Base-by-base conservation (phyloP, 371 early-diverging fungal genomes). In the Lichtheimia ornata region DNA sequence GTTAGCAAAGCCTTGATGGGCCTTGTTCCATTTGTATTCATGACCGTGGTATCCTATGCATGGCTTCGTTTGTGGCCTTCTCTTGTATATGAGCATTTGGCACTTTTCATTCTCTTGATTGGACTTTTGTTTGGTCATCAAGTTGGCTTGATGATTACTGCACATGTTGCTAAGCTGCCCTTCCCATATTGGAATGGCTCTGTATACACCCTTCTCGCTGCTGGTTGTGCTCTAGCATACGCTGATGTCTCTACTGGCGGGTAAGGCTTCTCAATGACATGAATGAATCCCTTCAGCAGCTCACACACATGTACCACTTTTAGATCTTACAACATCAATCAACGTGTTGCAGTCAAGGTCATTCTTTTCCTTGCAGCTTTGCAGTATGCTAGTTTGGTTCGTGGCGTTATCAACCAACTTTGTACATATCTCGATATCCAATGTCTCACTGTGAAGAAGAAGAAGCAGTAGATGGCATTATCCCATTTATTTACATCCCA, bases 81-180 rank as follows among this genome's bases (percentile, higher is more conserved):
- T 5, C 69, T 94, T 35, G 82, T 89, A 7, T 50, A 64, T 60
- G 73, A 84, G 62, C 87, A 92, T 68, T 62, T 90, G 57, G 82
- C 91, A 3, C 72, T 85, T 4, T 91, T 92, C 66, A 75, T 87
- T 41, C 63, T 87, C 25, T 86, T 90, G 56, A 67, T 85, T 30
- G 93, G 94, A 1, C 77, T 92, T 28, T 82, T 88, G 28, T 94
- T 96, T 73, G 94, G 93, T 53, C 88, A 92, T 70, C 90, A 90
- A 51, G 94, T 94, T 51, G 89, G 91, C 25, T 70, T 83, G 44
- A 93, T 96, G 76, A 94, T 96, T 62, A 83, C 91, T 5, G 88
- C 92, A 18, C 95, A 96, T 70, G 94, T 96, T 13, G 85, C 92
- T 7, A 88, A 92, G 42, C 78, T 86, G 42, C 75, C 80, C 5